phyloP scores from a whole-genome alignment of 305 asterid species.

The Solanum aculeatissimum region DNA sequence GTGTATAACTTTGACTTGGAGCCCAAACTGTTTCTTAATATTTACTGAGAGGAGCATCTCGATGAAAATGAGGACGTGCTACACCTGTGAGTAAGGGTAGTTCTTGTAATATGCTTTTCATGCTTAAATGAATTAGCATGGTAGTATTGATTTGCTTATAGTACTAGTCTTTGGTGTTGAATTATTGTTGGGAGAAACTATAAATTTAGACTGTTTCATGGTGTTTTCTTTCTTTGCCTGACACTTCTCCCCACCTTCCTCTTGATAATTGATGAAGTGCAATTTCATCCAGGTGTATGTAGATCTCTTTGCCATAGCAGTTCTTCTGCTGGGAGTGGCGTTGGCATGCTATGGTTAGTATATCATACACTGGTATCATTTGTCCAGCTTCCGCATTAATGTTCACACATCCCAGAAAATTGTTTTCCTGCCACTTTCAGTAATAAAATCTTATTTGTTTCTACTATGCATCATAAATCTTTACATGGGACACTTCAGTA shows the following conservation, averaged over 20 bases:
- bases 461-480: background rate
- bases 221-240: background rate
- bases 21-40: background rate
- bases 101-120: background rate
- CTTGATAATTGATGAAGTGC: constrained; percentile 1
- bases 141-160: background rate
- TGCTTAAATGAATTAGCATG: background rate
- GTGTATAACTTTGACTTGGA: background rate
- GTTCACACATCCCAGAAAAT: background rate
- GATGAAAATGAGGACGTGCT: background rate
- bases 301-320: constrained; percentile 58
- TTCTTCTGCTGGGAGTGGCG: constrained; percentile 73
- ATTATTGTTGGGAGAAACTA: background rate
- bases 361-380: background rate
- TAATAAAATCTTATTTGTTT: background rate
- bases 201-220: background rate
- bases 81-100: background rate
- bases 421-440: background rate
- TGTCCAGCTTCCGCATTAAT: background rate
- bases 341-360: constrained; percentile 84
- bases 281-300: constrained; percentile 56
- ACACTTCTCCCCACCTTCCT: background rate
- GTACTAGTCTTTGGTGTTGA: background rate
- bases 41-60: background rate
- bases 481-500: background rate